These are phyloP conservation scores for Mrakia hoshinonis DNA, from an alignment of 768 basidiomycete genomes.

Conservation along the genomic window DNA sequence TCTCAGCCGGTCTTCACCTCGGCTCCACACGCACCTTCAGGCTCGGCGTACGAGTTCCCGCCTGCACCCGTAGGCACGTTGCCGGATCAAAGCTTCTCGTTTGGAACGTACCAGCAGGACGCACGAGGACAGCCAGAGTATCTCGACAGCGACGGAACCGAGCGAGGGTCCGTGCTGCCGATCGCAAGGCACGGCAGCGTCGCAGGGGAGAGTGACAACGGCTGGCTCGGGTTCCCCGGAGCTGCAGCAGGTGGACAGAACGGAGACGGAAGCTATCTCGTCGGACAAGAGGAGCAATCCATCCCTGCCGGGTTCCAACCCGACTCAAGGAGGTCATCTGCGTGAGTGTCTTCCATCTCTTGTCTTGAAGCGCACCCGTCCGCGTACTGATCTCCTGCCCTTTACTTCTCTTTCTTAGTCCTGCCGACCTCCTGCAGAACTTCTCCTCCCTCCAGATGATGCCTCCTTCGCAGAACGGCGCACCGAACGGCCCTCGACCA, in stretches of 20 bases:
- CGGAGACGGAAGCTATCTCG: background rate
- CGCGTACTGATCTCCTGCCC: too few relatives aligned
- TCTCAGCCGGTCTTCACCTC: background rate
- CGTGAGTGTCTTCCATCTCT: conserved; percentile 12
- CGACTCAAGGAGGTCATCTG: conserved; percentile 7
- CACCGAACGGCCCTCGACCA: background rate
- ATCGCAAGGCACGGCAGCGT: background rate
- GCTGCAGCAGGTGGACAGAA: background rate
- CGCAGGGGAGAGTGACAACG: background rate
- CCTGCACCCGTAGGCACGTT: conserved; percentile 10
- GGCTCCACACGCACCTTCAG: background rate
- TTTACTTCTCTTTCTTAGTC: background rate
- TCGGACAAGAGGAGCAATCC: background rate
- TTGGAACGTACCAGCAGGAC: conserved; percentile 8
- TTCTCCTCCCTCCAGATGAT: conserved; percentile 7
- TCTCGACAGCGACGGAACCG: background rate
- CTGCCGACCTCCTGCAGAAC: conserved; percentile 15
- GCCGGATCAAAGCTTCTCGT: conserved; percentile 16
- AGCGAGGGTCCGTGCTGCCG: background rate
- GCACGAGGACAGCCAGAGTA: background rate
- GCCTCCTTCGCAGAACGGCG: background rate
- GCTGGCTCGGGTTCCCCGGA: background rate
- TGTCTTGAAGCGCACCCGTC: background rate
- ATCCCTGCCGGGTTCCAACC: conserved; percentile 11
- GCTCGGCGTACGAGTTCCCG: background rate